phyloP scores from a whole-genome alignment of 345 rosid genomes.

The Euphorbia pulcherrima region DNA sequence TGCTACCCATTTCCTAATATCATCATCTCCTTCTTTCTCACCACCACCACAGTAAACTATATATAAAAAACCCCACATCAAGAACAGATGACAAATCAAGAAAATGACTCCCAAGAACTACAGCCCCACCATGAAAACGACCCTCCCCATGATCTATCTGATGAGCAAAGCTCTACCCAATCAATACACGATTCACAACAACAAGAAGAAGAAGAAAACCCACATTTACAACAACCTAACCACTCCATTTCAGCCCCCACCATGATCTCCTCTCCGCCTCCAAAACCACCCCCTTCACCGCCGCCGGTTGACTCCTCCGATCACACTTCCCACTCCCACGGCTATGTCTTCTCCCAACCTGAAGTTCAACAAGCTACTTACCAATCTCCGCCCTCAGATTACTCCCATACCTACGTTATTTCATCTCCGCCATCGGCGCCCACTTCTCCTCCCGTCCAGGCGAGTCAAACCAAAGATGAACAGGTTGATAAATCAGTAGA shows the following conservation, averaged over 20 bases:
- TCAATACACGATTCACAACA: conserved; percentile 1
- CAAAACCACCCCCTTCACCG: conserved; percentile 14
- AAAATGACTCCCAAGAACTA: not conserved
- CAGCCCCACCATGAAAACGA: not conserved
- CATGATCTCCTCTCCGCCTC: conserved; percentile 18
- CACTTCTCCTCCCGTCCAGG: not conserved
- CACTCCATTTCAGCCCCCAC: not conserved
- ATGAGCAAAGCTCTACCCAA: not conserved
- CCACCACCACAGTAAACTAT: not conserved
- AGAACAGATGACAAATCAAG: not conserved
- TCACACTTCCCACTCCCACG: not conserved
- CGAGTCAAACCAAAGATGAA: conserved; percentile 22
- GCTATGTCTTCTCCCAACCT: conserved; percentile 21
- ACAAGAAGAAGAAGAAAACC: too few relatives aligned
- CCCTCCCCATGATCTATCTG: too few relatives aligned
- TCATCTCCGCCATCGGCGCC: conserved; percentile 23
- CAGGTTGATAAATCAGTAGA: conserved; percentile 19
- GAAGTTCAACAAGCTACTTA: conserved; percentile 21
- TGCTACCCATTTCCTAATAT: too few relatives aligned
- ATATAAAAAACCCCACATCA: too few relatives aligned
- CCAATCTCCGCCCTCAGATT: conserved; percentile 26
- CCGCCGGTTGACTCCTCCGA: conserved; percentile 24
- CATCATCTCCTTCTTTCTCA: too few relatives aligned
- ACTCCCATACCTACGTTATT: conserved; percentile 39
- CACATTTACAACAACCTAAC: not conserved